Evolutionary conservation across 2,329 filamentous ascomycete genomes (phyloP).

Genomic region (Penicillium sp.): DNA sequence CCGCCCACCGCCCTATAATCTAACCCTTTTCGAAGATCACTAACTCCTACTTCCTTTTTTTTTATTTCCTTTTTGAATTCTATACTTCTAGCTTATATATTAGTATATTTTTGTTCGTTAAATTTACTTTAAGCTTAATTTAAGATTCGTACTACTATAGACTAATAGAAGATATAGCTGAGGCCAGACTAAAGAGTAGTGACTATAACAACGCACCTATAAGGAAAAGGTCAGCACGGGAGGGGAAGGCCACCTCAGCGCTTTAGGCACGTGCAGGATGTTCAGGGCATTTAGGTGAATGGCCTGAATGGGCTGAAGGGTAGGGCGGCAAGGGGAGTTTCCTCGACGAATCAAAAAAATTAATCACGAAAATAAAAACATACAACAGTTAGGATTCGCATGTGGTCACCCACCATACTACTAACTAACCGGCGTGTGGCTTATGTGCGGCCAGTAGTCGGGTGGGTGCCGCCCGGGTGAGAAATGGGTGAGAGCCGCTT

Average conservation of each 20-base stretch:
- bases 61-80: neutral
- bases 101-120: neutral
- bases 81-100: neutral
- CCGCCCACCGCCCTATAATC: neutral
- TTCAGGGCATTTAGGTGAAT: slow-evolving; percentile 1
- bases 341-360: neutral
- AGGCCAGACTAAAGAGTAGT: neutral
- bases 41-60: neutral
- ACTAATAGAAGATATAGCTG: neutral
- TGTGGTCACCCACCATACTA: no score
- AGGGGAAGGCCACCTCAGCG: neutral
- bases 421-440: no score
- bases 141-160: neutral
- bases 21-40: neutral
- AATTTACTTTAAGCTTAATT: neutral
- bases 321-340: neutral
- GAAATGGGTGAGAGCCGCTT: neutral
- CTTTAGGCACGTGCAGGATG: neutral
- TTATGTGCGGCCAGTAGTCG: neutral
- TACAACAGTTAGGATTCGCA: no score
- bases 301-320: neutral
- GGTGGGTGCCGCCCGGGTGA: neutral
- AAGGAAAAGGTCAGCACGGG: no score
- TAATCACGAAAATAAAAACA: no score
- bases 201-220: neutral